Evolutionary conservation across 1,284 basidiomycete genomes (phyloP).

Genomic region (Kwoniella shivajii): DNA sequence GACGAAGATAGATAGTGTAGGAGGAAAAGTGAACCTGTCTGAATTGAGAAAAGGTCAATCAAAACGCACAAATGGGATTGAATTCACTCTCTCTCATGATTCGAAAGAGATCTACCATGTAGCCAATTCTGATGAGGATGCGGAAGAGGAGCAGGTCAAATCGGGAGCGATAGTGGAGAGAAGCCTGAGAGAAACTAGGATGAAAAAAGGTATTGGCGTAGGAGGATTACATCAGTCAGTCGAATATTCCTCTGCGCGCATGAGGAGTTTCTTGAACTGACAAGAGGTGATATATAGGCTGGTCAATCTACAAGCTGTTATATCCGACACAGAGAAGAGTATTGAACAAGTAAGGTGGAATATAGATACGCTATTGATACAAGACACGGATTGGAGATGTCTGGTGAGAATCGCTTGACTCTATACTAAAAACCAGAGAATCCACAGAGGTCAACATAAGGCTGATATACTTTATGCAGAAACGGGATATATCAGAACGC

Average conservation of each 20-base stretch:
- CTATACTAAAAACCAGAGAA: too few species aligned
- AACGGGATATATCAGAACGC: slow-evolving; percentile 54
- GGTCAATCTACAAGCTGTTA: slow-evolving; percentile 67
- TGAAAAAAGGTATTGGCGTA: slow-evolving; percentile 50
- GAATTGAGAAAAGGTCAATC: slow-evolving; percentile 17
- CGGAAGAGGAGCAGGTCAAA: slow-evolving; percentile 5
- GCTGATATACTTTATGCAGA: slow-evolving; percentile 26
- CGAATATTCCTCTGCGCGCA: background rate
- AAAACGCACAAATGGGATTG: slow-evolving; percentile 28
- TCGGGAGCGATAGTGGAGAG: slow-evolving; percentile 32
- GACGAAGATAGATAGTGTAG: slow-evolving; percentile 13
- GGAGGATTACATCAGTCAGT: slow-evolving; percentile 50
- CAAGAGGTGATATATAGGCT: slow-evolving; percentile 58
- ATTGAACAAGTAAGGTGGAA: slow-evolving; percentile 61
- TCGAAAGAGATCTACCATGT: slow-evolving; percentile 33
- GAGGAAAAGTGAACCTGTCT: slow-evolving; percentile 24
- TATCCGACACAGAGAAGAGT: slow-evolving; percentile 67
- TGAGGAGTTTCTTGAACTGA: background rate
- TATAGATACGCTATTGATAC: slow-evolving; percentile 60
- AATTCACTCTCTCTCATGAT: slow-evolving; percentile 36
- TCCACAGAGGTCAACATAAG: too few species aligned
- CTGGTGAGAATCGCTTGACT: slow-evolving; percentile 59
- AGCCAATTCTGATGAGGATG: slow-evolving; percentile 1
- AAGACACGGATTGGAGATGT: slow-evolving; percentile 55
- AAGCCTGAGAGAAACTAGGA: slow-evolving; percentile 51